Base-by-base conservation (phyloP, 1,139 yeast genomes). In the Debaryomycetaceae sp. region DNA sequence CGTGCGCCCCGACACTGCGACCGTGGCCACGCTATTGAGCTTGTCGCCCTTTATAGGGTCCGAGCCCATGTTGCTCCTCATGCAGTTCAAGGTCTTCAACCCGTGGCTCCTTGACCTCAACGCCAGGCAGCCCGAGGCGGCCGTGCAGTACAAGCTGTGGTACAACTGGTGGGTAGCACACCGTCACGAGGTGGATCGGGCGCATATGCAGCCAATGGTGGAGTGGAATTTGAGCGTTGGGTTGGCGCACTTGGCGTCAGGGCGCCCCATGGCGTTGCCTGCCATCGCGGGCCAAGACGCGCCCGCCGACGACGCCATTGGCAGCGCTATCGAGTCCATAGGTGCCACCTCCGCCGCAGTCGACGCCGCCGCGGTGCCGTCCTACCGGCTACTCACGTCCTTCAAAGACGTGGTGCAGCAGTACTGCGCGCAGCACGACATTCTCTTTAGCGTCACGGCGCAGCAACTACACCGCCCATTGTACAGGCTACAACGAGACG, bases 331-430 rank as follows among this genome's bases (percentile, higher is more conserved):
- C 20, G 12, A 14, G 24, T n/a, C 5, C 19, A 8, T n/a, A 11
- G 6, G 27, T 5, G 18, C 15, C 6, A 25, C 10, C 15, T 9
- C 28, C 11, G 18, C 13, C n/a, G 19, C 30, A 3, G 19, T 27
- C 2, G 38, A 39, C 29, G 49, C 47, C 9, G 43, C 56, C 16
- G 67, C 67, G 1, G 47, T 61, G 3, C 64, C 68, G 0, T 41
- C 59, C 1, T 44, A 51, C 26, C 51, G 50, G 20, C 46, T 65
- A 4, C 36, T 50, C 34, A 56, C 63, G 3, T 44, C 64, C 1
- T 67, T 62, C 36, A 62, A 53, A 30, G 71, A 67, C 36, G 68
- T 66, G 11, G 60, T 67, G 3, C 42, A 40, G 22, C 43, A 53
- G 1, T 49, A 42, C 35, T 66, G 74, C 41, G 29, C 47, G 10